phyloP scores from a whole-genome alignment of 2,329 filamentous ascomycete species.

The Fulvia fulva region DNA sequence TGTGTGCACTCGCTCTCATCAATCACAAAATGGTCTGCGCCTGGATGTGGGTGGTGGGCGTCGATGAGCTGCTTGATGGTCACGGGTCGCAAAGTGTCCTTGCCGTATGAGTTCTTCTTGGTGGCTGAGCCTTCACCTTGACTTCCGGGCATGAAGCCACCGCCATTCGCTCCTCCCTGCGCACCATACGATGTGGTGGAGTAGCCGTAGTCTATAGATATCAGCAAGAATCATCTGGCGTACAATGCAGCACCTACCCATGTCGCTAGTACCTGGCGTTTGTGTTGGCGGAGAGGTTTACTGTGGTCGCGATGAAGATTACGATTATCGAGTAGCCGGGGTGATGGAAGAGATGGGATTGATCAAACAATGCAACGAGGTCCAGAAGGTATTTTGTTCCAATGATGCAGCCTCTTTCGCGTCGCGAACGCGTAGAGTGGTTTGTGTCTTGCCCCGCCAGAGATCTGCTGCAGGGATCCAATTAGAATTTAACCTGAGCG shows the following conservation, averaged over 20 bases:
- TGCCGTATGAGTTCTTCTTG: constrained; percentile 56
- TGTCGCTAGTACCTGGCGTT: neutral
- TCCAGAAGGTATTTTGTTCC: neutral
- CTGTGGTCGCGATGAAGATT: too few relatives aligned
- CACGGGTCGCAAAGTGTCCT: constrained; percentile 86
- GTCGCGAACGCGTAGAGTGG: neutral
- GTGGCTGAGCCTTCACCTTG: constrained; percentile 43
- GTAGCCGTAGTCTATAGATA: constrained; percentile 41
- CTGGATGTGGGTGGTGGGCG: constrained; percentile 69
- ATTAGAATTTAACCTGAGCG: neutral
- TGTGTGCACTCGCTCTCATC: constrained; percentile 69
- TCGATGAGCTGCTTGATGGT: constrained; percentile 94
- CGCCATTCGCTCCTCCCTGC: constrained; percentile 52
- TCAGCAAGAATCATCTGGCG: neutral
- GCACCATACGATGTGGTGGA: constrained; percentile 55
- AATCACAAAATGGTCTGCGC: constrained; percentile 71
- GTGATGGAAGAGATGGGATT: neutral
- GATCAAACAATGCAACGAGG: neutral
- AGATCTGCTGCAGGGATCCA: neutral
- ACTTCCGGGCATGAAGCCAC: constrained; percentile 54
- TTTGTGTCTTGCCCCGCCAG: neutral
- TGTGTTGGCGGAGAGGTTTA: neutral
- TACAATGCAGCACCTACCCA: constrained; percentile 9
- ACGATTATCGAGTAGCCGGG: neutral
- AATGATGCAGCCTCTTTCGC: neutral